Evolutionary conservation across 805 yeast genomes (phyloP).

Genomic region (Ogataea parapolymorpha): DNA sequence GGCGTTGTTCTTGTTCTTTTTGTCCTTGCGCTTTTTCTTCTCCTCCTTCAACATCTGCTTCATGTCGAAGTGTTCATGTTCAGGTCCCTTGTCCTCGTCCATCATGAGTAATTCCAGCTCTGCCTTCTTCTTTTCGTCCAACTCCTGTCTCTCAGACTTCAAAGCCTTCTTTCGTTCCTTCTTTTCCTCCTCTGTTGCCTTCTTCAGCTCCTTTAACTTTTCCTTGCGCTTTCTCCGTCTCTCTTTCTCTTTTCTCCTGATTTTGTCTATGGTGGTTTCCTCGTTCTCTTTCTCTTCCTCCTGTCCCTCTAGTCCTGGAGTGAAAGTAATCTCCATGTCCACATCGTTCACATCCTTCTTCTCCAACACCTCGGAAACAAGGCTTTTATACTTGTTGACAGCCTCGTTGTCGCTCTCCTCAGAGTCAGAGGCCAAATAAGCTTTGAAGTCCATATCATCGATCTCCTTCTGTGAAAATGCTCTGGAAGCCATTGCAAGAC

Average conservation of each 20-base stretch:
- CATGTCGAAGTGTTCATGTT: constrained; percentile 68
- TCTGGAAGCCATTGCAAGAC: constrained; percentile 69
- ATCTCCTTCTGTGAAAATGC: constrained; percentile 86
- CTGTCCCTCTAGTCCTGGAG: constrained; percentile 67
- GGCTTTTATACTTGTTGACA: constrained; percentile 52
- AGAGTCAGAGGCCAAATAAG: constrained; percentile 81
- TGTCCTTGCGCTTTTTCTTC: constrained; percentile 74
- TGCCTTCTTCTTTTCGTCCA: constrained; percentile 49
- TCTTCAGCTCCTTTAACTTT: constrained; percentile 59
- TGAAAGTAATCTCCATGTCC: constrained; percentile 94
- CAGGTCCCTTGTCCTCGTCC: constrained; percentile 51
- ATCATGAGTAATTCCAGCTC: constrained; percentile 72
- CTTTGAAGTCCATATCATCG: constrained; percentile 87
- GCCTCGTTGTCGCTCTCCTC: constrained; percentile 51
- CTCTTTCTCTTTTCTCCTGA: constrained; percentile 87
- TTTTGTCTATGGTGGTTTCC: constrained; percentile 73
- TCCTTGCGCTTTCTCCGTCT: constrained; percentile 84
- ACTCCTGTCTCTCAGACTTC: constrained; percentile 27
- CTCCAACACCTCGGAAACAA: constrained; percentile 36
- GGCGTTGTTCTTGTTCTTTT: constrained; percentile 48
- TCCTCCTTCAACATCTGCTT: constrained; percentile 65
- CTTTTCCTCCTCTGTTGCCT: constrained; percentile 49
- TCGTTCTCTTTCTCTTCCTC: constrained; percentile 38
- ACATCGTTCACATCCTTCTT: constrained; percentile 52
- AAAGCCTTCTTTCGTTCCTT: constrained; percentile 36